Base-by-base conservation (phyloP, 2,329 filamentous ascomycete genomes). In the Aspergillus sergii region DNA sequence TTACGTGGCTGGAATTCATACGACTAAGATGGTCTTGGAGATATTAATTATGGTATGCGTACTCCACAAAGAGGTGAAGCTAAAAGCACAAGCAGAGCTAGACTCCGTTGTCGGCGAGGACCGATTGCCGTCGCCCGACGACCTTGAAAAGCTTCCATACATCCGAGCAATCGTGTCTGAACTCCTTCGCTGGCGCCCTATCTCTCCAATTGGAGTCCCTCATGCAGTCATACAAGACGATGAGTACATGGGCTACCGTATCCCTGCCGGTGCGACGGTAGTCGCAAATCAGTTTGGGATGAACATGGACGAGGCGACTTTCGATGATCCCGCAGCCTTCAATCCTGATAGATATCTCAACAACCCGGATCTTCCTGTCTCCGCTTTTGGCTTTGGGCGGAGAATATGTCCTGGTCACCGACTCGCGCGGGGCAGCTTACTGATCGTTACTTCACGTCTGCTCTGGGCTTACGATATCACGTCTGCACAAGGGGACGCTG, bases 1-100 rank as follows among this genome's bases (percentile, higher is more conserved):
- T 8, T 82, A 82, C 62, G 82, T 81, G 16, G 82, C 81, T 19
- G 79, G 82, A 26, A 81, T 76, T n/a, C 82, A 84, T 63, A 84
- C 82, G 0, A 83, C 81, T 0, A 79, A 79, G 1, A 80, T 79
- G 36, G 81, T 80, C 0, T 72, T 84, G 51, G 81, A 80, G 64
- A 78, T 78, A 9, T 81, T 77, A 72, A 81, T 85, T 71, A 50
- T 84, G 66, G 66, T 84, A 65, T 45, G 84, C 70, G 60, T 80
- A 74, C 64, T 81, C 67, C 77, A 84, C 63, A 80, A 81, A 0
- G 74, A 79, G 19, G 75, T 74, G 1, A 72, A 82, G 9, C 45
- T 61, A 1, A 75, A 77, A 21, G 80, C 79, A 0, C 78, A 82
- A 14, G 64, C 66, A 8, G 73, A 77, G 60, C 67, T 79, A 6